phyloP scores from a whole-genome alignment of 75 land plant genomes.

The Selaginella tamariscina region DNA sequence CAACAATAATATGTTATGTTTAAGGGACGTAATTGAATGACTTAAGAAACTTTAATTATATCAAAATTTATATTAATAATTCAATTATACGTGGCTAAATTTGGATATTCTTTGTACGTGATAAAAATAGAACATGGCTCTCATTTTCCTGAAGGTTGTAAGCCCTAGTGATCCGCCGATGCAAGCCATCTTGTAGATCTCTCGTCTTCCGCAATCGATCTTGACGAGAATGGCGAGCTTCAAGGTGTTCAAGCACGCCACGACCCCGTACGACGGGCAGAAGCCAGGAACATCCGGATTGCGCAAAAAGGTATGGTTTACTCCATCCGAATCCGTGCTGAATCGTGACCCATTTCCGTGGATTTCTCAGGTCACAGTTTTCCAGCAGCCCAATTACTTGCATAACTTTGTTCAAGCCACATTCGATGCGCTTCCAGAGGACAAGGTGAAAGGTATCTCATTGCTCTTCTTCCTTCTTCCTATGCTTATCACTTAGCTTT shows the following conservation, averaged over 20 bases:
- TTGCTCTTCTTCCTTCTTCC: neutral
- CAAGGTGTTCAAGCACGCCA: conserved; percentile 33
- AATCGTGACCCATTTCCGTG: neutral
- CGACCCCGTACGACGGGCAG: conserved; percentile 84
- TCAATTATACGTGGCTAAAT: too few relatives aligned
- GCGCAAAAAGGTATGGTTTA: conserved; percentile 71
- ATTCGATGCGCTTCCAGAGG: conserved; percentile 65
- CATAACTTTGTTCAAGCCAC: conserved; percentile 94
- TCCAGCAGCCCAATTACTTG: conserved; percentile 70
- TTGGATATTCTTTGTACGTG: too few relatives aligned
- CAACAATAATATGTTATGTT: too few relatives aligned
- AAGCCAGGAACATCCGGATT: conserved; percentile 99
- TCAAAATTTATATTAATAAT: too few relatives aligned
- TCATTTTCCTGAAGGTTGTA: too few relatives aligned
- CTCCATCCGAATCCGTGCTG: neutral
- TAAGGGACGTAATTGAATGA: too few relatives aligned
- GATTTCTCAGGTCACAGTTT: conserved; percentile 66
- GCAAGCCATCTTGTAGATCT: too few relatives aligned
- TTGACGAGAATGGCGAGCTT: conserved; percentile 81
- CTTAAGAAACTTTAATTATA: too few relatives aligned
- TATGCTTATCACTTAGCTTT: neutral
- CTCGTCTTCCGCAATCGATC: too few relatives aligned
- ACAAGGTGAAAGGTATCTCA: conserved; percentile 66
- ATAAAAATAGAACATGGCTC: too few relatives aligned
- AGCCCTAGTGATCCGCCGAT: too few relatives aligned